Evolutionary conservation across 768 basidiomycete species (phyloP), one percentile per base, ranked within the genome.

Genomic region (Lepiota venenata): DNA sequence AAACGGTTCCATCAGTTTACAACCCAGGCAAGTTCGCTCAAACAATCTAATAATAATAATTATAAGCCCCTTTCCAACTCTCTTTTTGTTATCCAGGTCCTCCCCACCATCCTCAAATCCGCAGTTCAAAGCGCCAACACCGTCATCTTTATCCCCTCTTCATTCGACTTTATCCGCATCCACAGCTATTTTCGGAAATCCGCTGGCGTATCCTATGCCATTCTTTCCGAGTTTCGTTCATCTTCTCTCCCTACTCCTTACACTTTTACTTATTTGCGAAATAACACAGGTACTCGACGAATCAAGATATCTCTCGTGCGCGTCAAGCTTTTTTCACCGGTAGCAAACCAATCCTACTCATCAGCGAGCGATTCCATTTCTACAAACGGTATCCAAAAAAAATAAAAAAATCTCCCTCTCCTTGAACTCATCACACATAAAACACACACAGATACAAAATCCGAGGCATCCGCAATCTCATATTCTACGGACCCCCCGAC

Each of bases 341-440:
- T 39, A 85, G 87, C 61, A 92, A 87, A 60, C 76, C 88, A 0
- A 92, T 98, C 76, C 69, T 99, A 27, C 77, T 98, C 58, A 76
- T 98, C 64, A 96, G 91, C 62, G 97, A 99, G 66, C 84, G 97
- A n/a, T 98, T 98, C 77, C 95, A 99, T 69, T 99, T 98, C 69
- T 98, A 93, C 78, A 83, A 91, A 58, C 77, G 93, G 88, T 86
- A n/a, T n/a, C n/a, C n/a, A n/a, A n/a, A n/a, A n/a, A n/a, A n/a
- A n/a, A n/a, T n/a, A n/a, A n/a, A n/a, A n/a, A n/a, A n/a, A n/a
- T n/a, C n/a, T n/a, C n/a, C n/a, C n/a, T n/a, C n/a, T n/a, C 25
- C 3, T 48, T 35, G 52, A 15, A 4, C 16, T 21, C 1, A 22
- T n/a, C 16, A 1, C 20, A 2, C 2, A 25, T 2, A 25, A 25